phyloP scores from a whole-genome alignment of 2,329 filamentous ascomycete species.

The Remersonia thermophila region DNA sequence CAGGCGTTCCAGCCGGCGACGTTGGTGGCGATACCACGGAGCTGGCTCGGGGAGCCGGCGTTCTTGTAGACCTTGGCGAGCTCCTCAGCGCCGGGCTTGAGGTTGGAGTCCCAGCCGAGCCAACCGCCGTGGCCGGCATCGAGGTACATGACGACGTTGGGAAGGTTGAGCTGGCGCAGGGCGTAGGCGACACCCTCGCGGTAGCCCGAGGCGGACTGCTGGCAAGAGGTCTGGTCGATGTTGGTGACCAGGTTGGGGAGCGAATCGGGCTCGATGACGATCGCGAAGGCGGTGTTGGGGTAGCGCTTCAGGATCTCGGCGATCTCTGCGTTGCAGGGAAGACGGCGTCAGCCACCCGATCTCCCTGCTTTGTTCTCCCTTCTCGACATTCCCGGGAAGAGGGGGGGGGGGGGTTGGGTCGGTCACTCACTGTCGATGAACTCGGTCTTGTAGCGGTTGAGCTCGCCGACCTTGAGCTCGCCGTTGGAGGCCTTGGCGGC shows the following conservation, averaged over 20 bases:
- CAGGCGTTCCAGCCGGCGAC: slow-evolving; percentile 30
- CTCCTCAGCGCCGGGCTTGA: slow-evolving; percentile 27
- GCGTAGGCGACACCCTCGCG: slow-evolving; percentile 44
- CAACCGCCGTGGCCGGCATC: slow-evolving; percentile 53
- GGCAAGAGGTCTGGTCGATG: slow-evolving; percentile 39
- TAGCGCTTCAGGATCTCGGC: slow-evolving; percentile 38
- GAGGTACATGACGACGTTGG: slow-evolving; percentile 51
- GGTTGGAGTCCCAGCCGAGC: slow-evolving; percentile 52
- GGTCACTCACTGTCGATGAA: slow-evolving; percentile 28
- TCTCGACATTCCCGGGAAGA: too few relatives aligned
- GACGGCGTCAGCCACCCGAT: too few relatives aligned
- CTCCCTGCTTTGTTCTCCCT: too few relatives aligned
- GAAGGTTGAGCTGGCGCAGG: slow-evolving; percentile 41
- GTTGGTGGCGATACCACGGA: slow-evolving; percentile 29
- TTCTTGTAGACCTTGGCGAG: slow-evolving; percentile 27
- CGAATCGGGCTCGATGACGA: slow-evolving; percentile 46
- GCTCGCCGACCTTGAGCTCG: slow-evolving; percentile 43
- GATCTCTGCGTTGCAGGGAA: slow-evolving; percentile 36
- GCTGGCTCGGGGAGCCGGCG: slow-evolving; percentile 26
- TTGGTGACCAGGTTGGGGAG: slow-evolving; percentile 53
- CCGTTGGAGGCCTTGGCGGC: slow-evolving; percentile 51
- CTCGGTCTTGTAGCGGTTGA: slow-evolving; percentile 29
- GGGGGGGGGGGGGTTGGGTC: too few relatives aligned
- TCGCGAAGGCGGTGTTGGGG: slow-evolving; percentile 34
- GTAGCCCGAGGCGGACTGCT: slow-evolving; percentile 41